phyloP scores from a whole-genome alignment of 208 protist species.

The Leishmania turanica region DNA sequence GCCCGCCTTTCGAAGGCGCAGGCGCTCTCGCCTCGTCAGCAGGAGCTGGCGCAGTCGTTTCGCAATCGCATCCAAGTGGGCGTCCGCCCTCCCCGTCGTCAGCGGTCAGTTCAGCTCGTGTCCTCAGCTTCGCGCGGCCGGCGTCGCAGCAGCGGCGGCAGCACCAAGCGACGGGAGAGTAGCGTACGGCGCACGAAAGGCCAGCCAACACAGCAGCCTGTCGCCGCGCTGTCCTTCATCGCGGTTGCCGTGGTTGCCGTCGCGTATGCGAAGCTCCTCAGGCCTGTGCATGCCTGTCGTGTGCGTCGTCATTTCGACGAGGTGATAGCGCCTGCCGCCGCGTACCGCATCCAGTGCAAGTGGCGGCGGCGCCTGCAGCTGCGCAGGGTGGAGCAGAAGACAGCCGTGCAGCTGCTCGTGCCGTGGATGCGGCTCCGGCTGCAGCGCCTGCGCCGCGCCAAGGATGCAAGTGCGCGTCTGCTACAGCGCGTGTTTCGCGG shows the following conservation, averaged over 20 bases:
- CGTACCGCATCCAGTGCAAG: conserved; percentile 65
- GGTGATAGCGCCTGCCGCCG: conserved; percentile 54
- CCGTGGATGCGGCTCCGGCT: conserved; percentile 54
- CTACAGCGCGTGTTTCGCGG: conserved; percentile 77
- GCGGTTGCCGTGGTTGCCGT: conserved; percentile 21
- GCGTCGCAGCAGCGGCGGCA: conserved; percentile 11
- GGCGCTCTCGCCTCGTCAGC: conserved; percentile 15
- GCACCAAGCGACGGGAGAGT: conserved; percentile 11
- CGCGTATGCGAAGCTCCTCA: conserved; percentile 39
- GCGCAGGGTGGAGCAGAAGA: conserved; percentile 34
- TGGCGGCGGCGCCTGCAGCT: conserved; percentile 58
- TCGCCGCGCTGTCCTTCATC: conserved; percentile 16
- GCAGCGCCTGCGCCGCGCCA: conserved; percentile 35
- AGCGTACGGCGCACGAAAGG: conserved; percentile 12
- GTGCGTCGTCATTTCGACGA: conserved; percentile 28
- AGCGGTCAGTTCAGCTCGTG: conserved; percentile 10
- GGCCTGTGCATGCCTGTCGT: conserved; percentile 32
- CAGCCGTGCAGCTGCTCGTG: conserved; percentile 45
- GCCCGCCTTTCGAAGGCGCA: background rate
- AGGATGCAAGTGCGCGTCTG: conserved; percentile 50
- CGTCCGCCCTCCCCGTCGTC: conserved; percentile 19
- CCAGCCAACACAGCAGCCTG: background rate
- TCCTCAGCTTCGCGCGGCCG: background rate
- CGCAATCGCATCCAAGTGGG: conserved; percentile 45
- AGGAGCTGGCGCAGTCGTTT: conserved; percentile 39